phyloP scores from a whole-genome alignment of 345 rosid species.

The Hibiscus mutabilis region DNA sequence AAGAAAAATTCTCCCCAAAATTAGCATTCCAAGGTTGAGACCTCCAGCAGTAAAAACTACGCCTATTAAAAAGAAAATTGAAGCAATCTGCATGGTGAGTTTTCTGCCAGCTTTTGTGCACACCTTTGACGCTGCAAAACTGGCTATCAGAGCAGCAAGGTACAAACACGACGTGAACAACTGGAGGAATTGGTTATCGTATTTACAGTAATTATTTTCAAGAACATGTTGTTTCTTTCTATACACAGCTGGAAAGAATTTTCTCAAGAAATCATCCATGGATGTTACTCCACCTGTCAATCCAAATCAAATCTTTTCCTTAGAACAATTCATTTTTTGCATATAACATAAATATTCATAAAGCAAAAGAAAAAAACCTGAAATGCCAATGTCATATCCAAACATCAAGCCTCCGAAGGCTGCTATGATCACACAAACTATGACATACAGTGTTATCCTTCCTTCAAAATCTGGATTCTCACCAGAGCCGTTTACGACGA shows the following conservation, averaged over 20 bases:
- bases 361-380: conserved; percentile 8
- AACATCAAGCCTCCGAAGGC: conserved; percentile 32
- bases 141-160: conserved; percentile 61
- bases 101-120: conserved; percentile 53
- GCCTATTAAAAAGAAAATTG: conserved; percentile 53
- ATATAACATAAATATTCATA: neutral
- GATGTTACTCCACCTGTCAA: conserved; percentile 70
- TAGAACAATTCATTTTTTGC: neutral
- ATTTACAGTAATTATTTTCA: conserved; percentile 76
- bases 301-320: neutral
- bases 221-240: conserved; percentile 44
- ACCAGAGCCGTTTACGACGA: conserved; percentile 3
- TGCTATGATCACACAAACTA: conserved; percentile 15
- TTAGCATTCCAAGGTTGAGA: conserved; percentile 36
- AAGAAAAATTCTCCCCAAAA: conserved; percentile 52
- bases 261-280: conserved; percentile 69
- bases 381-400: conserved; percentile 39
- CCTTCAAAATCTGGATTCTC: conserved; percentile 38
- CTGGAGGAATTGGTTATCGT: conserved; percentile 46
- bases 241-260: conserved; percentile 57
- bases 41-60: conserved; percentile 43
- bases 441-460: conserved; percentile 23
- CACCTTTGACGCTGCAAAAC: conserved; percentile 43
- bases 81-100: conserved; percentile 70
- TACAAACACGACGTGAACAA: conserved; percentile 69